These are phyloP conservation scores for Solanum microdontum DNA, from an alignment of 257 asterid genomes.

Conservation along the genomic window DNA sequence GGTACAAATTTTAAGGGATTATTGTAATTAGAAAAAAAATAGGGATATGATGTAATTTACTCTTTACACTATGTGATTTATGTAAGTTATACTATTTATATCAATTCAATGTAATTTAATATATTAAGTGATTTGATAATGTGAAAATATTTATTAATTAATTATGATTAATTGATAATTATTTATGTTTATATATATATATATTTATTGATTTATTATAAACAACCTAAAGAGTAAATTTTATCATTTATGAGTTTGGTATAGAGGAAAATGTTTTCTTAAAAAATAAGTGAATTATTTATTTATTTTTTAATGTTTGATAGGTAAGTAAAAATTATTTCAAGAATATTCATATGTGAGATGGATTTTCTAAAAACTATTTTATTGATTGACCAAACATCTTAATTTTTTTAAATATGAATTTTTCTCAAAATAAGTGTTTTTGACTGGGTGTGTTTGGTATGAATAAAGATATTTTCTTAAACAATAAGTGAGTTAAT, in stretches of 20 bases:
- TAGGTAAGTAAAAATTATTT: background rate
- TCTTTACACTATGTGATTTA: too few species aligned
- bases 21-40: too few species aligned
- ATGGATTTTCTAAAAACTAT: background rate
- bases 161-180: background rate
- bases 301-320: too few species aligned
- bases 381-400: background rate
- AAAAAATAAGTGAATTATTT: background rate
- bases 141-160: background rate
- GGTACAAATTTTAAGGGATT: too few species aligned
- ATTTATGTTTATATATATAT: background rate
- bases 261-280: background rate
- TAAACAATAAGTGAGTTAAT: background rate
- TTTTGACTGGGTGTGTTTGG: background rate
- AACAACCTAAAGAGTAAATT: background rate
- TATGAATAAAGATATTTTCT: background rate
- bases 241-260: background rate
- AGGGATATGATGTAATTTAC: too few species aligned
- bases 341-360: background rate
- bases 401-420: too few species aligned
- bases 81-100: too few species aligned
- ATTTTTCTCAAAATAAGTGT: background rate
- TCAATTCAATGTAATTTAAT: background rate
- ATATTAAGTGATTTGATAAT: background rate
- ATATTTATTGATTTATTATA: too few species aligned